These are phyloP conservation scores for Jamesozyma rosinii DNA, from an alignment of 805 yeast genomes.

Conservation along the genomic window DNA sequence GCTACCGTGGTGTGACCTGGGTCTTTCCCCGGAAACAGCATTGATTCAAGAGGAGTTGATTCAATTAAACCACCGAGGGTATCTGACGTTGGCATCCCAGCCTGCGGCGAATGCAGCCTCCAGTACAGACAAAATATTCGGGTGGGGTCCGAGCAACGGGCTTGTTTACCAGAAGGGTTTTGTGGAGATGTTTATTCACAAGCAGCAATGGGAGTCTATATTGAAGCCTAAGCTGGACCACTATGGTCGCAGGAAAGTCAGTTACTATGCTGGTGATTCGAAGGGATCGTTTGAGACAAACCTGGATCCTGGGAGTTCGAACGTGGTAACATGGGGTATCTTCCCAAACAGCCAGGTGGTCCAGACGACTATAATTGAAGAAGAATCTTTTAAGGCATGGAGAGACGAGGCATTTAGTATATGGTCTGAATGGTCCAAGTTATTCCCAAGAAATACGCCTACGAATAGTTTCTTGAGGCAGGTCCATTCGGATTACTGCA, in stretches of 20 bases:
- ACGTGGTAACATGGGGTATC: constrained; percentile 96
- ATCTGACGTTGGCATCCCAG: constrained; percentile 88
- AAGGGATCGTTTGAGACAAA: constrained; percentile 53
- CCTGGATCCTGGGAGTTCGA: constrained; percentile 44
- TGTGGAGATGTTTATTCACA: constrained; percentile 80
- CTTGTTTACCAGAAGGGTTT: constrained; percentile 86
- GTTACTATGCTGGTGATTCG: constrained; percentile 68
- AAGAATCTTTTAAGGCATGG: constrained; percentile 92
- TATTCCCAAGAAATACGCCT: constrained; percentile 48
- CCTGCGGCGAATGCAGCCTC: constrained; percentile 80
- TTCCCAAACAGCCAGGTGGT: constrained; percentile 84
- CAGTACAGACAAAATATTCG: constrained; percentile 79
- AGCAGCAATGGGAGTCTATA: constrained; percentile 52
- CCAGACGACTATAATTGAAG: constrained; percentile 87
- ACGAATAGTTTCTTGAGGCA: constrained; percentile 54
- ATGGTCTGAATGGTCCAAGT: constrained; percentile 85
- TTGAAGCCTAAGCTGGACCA: constrained; percentile 45
- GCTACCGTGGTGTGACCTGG: constrained; percentile 87
- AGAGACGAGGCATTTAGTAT: constrained; percentile 87
- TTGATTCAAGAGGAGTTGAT: constrained; percentile 86
- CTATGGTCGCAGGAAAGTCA: constrained; percentile 38
- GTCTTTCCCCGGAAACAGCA: constrained; percentile 81
- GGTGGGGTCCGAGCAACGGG: constrained; percentile 96
- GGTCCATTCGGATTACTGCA: constrained; percentile 53
- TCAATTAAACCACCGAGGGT: constrained; percentile 61